These are phyloP conservation scores for Pleurotus giganteus DNA, from an alignment of 768 basidiomycete species.

Conservation along the genomic window DNA sequence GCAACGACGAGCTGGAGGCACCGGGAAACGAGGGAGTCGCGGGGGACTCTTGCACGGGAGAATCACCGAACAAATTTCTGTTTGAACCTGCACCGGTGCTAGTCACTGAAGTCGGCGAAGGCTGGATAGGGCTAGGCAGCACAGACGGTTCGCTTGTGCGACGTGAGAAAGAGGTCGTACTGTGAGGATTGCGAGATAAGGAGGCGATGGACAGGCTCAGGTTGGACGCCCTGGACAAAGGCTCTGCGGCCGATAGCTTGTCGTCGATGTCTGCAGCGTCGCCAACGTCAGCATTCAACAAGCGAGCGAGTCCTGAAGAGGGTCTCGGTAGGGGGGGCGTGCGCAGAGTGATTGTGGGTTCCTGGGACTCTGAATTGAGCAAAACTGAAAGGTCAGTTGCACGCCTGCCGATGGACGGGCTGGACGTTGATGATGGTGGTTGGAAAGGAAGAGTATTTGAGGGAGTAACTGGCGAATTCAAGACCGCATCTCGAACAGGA, in stretches of 20 bases:
- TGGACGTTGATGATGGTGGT: slow-evolving; percentile 33
- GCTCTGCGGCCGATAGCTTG: slow-evolving; percentile 29
- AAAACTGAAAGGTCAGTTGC: slow-evolving; percentile 78
- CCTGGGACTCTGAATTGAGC: slow-evolving; percentile 59
- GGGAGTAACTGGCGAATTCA: slow-evolving; percentile 67
- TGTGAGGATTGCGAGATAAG: slow-evolving; percentile 12
- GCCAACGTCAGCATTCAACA: slow-evolving; percentile 24
- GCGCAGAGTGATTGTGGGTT: slow-evolving; percentile 16
- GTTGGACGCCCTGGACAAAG: slow-evolving; percentile 23
- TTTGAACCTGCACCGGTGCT: slow-evolving; percentile 8
- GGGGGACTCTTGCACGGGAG: slow-evolving; percentile 4
- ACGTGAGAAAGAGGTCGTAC: slow-evolving; percentile 19
- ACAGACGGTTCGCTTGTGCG: slow-evolving; percentile 24
- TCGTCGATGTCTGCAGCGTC: slow-evolving; percentile 23
- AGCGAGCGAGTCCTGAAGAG: slow-evolving; percentile 41
- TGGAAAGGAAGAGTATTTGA: slow-evolving; percentile 33
- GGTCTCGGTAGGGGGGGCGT: slow-evolving; percentile 34
- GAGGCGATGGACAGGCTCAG: slow-evolving; percentile 14
- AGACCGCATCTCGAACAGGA: slow-evolving; percentile 84
- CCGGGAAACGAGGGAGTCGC: slow-evolving; percentile 14
- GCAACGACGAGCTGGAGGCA: slow-evolving; percentile 23
- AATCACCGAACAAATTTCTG: slow-evolving; percentile 8
- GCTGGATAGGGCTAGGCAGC: slow-evolving; percentile 11
- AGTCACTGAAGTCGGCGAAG: slow-evolving; percentile 7
- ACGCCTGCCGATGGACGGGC: slow-evolving; percentile 55